phyloP scores from a whole-genome alignment of 2,329 filamentous ascomycete species.

The Ophiosphaerella herpotricha region DNA sequence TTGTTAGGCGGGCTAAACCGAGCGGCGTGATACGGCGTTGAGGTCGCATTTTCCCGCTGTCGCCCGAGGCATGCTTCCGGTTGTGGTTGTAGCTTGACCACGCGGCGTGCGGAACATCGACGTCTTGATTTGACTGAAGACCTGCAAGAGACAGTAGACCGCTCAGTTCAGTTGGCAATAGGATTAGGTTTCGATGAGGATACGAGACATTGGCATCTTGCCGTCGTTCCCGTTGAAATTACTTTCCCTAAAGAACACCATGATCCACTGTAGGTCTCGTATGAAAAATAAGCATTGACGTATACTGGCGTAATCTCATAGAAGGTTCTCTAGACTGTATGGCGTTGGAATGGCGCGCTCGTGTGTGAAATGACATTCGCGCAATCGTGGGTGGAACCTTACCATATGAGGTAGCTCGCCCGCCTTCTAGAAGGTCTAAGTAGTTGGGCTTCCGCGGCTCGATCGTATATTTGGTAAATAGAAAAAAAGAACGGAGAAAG shows the following conservation, averaged over 20 bases:
- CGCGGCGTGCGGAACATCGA: neutral
- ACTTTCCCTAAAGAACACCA: neutral
- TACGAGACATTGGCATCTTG: neutral
- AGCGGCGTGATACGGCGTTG: neutral
- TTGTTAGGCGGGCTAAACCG: neutral
- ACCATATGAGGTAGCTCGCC: neutral
- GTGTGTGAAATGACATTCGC: constrained; percentile 1
- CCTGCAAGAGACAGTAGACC: too few relatives aligned
- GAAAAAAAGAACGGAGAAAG: neutral
- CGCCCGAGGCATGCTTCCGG: constrained; percentile 1
- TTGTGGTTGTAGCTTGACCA: neutral
- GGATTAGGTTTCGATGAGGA: neutral
- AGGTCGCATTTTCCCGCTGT: neutral
- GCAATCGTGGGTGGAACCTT: neutral
- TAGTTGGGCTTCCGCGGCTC: neutral
- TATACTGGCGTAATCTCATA: neutral
- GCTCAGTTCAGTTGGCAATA: too few relatives aligned
- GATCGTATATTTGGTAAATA: neutral
- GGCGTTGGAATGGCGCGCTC: constrained; percentile 6
- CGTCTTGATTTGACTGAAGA: too few relatives aligned
- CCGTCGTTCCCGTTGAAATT: neutral
- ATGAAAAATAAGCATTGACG: neutral
- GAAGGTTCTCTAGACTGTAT: neutral
- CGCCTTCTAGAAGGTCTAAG: constrained; percentile 5
- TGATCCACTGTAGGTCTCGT: neutral